Base-by-base conservation (phyloP, 164 flowering plant genomes). In the Protea cynaroides region DNA sequence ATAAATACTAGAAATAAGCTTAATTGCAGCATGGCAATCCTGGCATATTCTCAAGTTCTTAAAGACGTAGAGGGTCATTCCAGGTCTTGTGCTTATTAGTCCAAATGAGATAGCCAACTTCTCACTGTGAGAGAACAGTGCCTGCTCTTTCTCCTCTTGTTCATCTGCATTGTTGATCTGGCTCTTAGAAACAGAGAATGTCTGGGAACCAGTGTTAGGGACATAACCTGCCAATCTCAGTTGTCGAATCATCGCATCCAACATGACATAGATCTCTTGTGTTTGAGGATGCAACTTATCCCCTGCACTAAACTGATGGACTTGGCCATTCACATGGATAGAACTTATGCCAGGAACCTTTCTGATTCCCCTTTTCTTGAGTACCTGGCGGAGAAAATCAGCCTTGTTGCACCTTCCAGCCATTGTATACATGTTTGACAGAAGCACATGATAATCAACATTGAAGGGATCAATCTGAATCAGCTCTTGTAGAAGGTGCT, bases 281-380 rank as follows among this genome's bases (percentile, higher is more conserved):
- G 74, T 76, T 69, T 11, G 75, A 29, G 81, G 76, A 51, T 83
- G 90, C n/a, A 79, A 81, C 63, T 76, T 84, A 34, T 81, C 90
- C 56, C 90, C 88, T n/a, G 88, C 69, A 71, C 59, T 68, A 73
- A 87, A 87, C 59, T 69, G 79, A 67, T 87, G 84, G 64, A 74
- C 70, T 51, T 77, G 69, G 11, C 90, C 83, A 61, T 58, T 61
- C 0, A 81, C 68, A 55, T 79, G 81, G 57, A 88, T 78, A 4
- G 79, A 83, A 65, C 95, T 86, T 72, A 79, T 65, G 49, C 95
- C 90, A 8, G 95, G 92, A 7, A 78, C 72, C 74, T 85, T 88
- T 44, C 68, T 78, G 7, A 76, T 59, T 38, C 88, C 82, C 54
- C 62, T 74, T 8, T 58, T 60, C 70, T 69, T 78, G 37, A 86